Conservation (phyloP, 73 alveolate species). For the Paramecium bursaria region DNA sequence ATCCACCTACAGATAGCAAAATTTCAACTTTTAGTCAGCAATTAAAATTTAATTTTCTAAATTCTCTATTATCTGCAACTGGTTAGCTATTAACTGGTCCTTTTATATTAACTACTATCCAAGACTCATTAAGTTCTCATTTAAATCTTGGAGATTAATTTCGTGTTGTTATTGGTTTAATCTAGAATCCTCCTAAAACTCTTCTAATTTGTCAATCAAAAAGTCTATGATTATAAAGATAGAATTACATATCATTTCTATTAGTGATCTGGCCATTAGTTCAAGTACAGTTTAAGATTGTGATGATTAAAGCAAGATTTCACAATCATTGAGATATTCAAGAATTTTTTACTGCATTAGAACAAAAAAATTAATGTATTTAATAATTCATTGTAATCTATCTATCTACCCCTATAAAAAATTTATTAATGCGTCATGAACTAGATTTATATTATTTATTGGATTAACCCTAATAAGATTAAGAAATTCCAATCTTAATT, state of each 20-base stretch:
- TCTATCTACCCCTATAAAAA: conserved; percentile 22
- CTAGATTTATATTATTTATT: background rate
- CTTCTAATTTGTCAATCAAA: background rate
- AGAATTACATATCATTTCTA: conserved; percentile 4
- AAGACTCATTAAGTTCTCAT: background rate
- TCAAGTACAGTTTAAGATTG: background rate
- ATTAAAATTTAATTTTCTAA: no score
- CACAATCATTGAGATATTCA: conserved; percentile 3
- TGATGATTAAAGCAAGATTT: background rate
- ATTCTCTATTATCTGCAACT: no score
- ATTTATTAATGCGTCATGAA: conserved; percentile 23
- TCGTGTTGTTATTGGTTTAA: background rate
- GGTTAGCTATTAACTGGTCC: background rate
- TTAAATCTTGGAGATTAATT: conserved; percentile 20
- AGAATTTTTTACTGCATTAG: background rate
- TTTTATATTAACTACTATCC: background rate
- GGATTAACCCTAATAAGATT: conserved; percentile 50
- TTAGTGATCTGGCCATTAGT: background rate
- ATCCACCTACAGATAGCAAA: no score
- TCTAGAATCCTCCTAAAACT: background rate
- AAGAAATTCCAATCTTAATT: conserved; percentile 42
- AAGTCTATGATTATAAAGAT: background rate
- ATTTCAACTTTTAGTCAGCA: no score
- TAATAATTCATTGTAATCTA: background rate
- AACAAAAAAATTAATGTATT: background rate